A percentile compares a stretch with the other conserved stretches of the same genome.
Conservation (phyloP, 2,329 filamentous ascomycete species). For the Teratosphaeria viscida region DNA sequence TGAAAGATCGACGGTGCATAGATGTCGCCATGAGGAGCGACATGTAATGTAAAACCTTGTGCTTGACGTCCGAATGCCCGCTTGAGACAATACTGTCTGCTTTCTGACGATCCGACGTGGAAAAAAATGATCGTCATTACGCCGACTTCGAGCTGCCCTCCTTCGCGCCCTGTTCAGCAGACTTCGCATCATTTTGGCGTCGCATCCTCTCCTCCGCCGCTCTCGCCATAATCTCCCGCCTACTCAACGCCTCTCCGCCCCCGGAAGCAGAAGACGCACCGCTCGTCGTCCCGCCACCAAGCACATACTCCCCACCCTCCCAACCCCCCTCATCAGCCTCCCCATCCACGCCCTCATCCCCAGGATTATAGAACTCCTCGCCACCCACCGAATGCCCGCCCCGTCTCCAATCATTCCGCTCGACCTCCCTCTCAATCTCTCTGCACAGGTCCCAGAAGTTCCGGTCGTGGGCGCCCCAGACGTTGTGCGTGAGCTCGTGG, state of each 20-base stretch:
- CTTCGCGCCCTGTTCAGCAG: slow-evolving; percentile 20
- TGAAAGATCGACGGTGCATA: background rate
- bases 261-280: slow-evolving; percentile 10
- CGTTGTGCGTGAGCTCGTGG: slow-evolving; percentile 91
- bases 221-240: slow-evolving; percentile 64
- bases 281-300: slow-evolving; percentile 19
- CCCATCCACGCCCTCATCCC: slow-evolving; percentile 25
- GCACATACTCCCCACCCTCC: slow-evolving; percentile 68
- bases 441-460: slow-evolving; percentile 84
- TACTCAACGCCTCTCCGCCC: slow-evolving; percentile 43
- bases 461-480: slow-evolving; percentile 71
- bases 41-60: too few species aligned
- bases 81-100: too few species aligned
- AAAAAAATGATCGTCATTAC: background rate
- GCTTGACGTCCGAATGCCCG: too few species aligned
- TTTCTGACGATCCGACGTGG: too few species aligned
- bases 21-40: background rate
- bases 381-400: slow-evolving; percentile 54
- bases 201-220: slow-evolving; percentile 59
- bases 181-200: slow-evolving; percentile 38
- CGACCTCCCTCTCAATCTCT: slow-evolving; percentile 80
- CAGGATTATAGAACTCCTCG: slow-evolving; percentile 48
- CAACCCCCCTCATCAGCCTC: slow-evolving; percentile 57
- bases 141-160: background rate
- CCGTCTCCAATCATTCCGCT: slow-evolving; percentile 64